A percentile compares a stretch with the other conserved stretches of the same genome.
phyloP scores from a whole-genome alignment of 1,284 basidiomycete species.

The Mrakiaceae sp. region DNA sequence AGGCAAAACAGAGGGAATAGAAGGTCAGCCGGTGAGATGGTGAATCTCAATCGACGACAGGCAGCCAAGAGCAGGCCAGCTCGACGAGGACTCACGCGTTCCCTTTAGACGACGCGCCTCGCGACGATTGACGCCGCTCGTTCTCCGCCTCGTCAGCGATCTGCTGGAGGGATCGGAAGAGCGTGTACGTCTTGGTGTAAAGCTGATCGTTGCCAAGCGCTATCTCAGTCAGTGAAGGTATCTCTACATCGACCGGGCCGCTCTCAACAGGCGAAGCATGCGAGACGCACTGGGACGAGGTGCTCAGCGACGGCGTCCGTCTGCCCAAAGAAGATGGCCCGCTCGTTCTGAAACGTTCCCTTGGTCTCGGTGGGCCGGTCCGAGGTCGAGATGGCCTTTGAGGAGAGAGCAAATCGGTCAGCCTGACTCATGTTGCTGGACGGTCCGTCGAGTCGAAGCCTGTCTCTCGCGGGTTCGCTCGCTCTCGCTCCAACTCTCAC shows the following conservation, averaged over 20 bases:
- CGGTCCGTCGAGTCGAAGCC: not conserved
- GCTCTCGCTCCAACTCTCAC: not conserved
- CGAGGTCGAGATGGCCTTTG: conserved; percentile 1
- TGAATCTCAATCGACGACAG: too few relatives aligned
- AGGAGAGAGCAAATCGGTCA: not conserved
- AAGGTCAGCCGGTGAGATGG: not conserved
- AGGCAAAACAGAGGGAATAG: not conserved
- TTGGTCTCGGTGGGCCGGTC: conserved; percentile 7
- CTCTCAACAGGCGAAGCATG: too few relatives aligned
- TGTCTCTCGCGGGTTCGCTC: too few relatives aligned
- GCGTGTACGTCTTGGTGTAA: conserved; percentile 33
- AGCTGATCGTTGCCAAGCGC: conserved; percentile 18
- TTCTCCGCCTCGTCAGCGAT: conserved; percentile 5
- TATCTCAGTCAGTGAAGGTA: not conserved
- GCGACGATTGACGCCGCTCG: not conserved
- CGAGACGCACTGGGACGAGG: conserved; percentile 19
- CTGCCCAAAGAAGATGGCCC: conserved; percentile 19
- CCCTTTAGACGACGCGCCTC: not conserved
- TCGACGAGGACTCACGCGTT: conserved; percentile 19
- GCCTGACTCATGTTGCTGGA: not conserved
- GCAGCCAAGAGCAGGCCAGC: conserved; percentile 8
- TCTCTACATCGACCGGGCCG: not conserved
- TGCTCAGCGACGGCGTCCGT: conserved; percentile 14
- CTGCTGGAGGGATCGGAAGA: conserved; percentile 31
- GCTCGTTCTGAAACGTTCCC: conserved; percentile 18